Conservation (phyloP, 1,139 yeast genomes). For the Pichia sp. region DNA sequence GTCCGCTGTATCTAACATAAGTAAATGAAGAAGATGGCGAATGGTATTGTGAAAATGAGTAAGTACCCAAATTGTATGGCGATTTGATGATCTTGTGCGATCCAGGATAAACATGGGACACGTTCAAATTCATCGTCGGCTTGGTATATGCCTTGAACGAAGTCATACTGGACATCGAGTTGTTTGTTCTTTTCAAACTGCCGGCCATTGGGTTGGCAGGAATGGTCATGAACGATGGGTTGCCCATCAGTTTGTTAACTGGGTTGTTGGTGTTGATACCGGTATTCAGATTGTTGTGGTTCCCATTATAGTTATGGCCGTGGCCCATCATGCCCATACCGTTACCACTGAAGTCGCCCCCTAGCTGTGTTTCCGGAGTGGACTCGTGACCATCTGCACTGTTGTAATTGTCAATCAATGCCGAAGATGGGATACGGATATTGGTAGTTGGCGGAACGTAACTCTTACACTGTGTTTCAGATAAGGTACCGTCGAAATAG, state of each 20-base stretch:
- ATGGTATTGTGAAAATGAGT: constrained; percentile 30
- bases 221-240: background rate
- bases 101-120: constrained; percentile 4
- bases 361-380: background rate
- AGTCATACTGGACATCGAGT: background rate
- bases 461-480: constrained; percentile 26
- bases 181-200: background rate
- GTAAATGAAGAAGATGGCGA: constrained; percentile 30
- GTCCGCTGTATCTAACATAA: constrained; percentile 27
- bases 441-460: constrained; percentile 30
- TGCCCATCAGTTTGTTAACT: background rate
- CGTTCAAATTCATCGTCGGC: constrained; percentile 5
- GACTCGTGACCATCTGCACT: constrained; percentile 12
- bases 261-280: background rate
- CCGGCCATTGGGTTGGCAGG: background rate
- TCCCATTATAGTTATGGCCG: background rate
- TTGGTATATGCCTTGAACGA: constrained; percentile 5
- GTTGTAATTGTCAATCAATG: constrained; percentile 17
- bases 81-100: constrained; percentile 19
- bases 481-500: constrained; percentile 46
- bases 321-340: background rate
- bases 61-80: constrained; percentile 29
- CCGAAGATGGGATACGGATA: constrained; percentile 32
- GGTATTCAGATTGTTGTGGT: background rate
- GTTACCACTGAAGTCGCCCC: background rate